These are phyloP conservation scores for Exophiala dermatitidis DNA, from an alignment of 2,329 filamentous ascomycete genomes.

Conservation along the genomic window DNA sequence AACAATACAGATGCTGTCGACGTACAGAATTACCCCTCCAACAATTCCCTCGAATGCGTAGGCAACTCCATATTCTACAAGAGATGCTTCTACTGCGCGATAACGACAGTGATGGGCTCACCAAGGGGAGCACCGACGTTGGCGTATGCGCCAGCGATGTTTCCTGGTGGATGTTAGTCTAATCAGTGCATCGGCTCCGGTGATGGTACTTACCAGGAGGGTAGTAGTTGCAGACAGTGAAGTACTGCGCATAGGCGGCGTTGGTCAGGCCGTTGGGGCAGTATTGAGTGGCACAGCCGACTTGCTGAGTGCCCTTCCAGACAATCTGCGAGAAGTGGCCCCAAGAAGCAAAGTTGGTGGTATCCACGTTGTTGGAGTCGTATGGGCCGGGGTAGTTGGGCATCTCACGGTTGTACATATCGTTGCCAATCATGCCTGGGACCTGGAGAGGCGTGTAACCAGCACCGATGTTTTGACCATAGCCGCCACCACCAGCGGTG, in stretches of 20 bases:
- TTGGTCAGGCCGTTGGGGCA: slow-evolving; percentile 39
- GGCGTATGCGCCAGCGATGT: slow-evolving; percentile 47
- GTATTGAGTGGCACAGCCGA: slow-evolving; percentile 54
- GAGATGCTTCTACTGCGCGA: neutral
- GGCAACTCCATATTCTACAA: neutral
- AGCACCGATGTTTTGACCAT: slow-evolving; percentile 88
- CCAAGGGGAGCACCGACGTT: slow-evolving; percentile 45
- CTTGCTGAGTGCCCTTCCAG: slow-evolving; percentile 55
- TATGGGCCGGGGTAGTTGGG: slow-evolving; percentile 50
- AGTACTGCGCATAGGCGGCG: slow-evolving; percentile 47
- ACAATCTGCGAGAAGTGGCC: slow-evolving; percentile 72
- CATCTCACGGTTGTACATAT: slow-evolving; percentile 84
- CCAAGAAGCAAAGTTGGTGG: slow-evolving; percentile 55
- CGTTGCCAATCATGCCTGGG: slow-evolving; percentile 62
- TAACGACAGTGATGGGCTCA: slow-evolving; percentile 31
- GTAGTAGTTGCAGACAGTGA: slow-evolving; percentile 84
- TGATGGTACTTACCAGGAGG: slow-evolving; percentile 37
- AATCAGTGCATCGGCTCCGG: neutral
- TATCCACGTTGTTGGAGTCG: slow-evolving; percentile 50
- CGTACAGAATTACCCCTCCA: neutral
- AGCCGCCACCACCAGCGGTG: slow-evolving; percentile 48
- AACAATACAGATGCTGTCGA: neutral
- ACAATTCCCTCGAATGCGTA: neutral
- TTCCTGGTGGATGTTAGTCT: slow-evolving; percentile 44
- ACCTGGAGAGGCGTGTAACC: slow-evolving; percentile 51